phyloP scores from a whole-genome alignment of 176 grass and related monocot species.

The Avena eriantha region DNA sequence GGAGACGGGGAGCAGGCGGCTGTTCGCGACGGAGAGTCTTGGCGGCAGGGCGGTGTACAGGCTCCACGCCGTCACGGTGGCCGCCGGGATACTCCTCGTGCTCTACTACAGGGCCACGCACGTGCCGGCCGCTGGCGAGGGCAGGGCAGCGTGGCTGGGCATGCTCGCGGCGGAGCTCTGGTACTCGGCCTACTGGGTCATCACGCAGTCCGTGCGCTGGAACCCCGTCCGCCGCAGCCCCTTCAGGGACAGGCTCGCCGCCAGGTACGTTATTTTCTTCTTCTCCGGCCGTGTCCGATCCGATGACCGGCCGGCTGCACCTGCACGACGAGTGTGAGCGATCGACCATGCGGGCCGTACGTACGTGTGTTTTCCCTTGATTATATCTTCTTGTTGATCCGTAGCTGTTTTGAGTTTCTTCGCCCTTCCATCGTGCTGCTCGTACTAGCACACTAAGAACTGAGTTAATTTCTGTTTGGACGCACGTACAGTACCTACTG shows the following conservation, averaged over 20 bases:
- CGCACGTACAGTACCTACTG: no score
- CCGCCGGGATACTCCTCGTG: constrained; percentile 58
- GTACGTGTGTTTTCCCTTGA: no score
- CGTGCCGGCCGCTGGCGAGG: constrained; percentile 42
- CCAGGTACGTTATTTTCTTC: neutral
- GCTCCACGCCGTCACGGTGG: constrained; percentile 51
- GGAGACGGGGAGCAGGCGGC: constrained; percentile 26
- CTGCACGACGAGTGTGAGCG: no score
- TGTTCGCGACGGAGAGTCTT: constrained; percentile 59
- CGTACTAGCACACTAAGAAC: no score
- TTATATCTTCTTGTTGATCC: no score
- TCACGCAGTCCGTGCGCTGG: constrained; percentile 74
- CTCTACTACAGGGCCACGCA: constrained; percentile 61
- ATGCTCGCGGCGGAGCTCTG: constrained; percentile 74
- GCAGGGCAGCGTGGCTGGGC: constrained; percentile 64
- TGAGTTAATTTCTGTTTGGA: no score
- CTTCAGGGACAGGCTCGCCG: constrained; percentile 57
- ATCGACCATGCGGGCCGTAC: no score
- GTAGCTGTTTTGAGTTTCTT: no score
- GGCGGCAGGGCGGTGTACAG: constrained; percentile 49
- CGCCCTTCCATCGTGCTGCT: no score
- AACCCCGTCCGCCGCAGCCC: constrained; percentile 54
- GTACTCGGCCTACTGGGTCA: constrained; percentile 76
- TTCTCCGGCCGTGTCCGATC: neutral
- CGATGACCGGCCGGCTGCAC: no score